Evolutionary conservation across 257 asterid genomes (phyloP), one percentile per base, ranked within the genome.

Genomic region (Ocimum tenuiflorum): DNA sequence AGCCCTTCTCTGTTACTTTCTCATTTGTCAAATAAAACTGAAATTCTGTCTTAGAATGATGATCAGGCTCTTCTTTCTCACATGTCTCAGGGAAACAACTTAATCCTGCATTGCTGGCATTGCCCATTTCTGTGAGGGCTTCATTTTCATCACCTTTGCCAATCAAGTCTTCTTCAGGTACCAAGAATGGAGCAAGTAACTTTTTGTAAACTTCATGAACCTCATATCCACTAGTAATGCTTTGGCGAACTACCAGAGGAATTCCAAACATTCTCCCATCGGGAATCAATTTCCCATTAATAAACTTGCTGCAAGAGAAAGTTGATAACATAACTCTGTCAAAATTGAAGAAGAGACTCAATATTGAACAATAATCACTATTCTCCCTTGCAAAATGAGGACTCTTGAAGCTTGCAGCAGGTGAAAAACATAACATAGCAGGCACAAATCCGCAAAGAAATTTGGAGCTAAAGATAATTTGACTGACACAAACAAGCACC

Each of bases 191-290:
- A 60, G 78, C 70, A 63, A 94, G 78, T 67, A 83, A 67, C 68
- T 80, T 81, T 27, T 60, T 33, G 68, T 89, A 94, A 39, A 78
- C 74, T 69, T 78, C 81, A 43, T 68, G 66, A 67, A 88, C 72
- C 50, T 86, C 91, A 65, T 79, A 81, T 76, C 94, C 97, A 31
- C 73, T 79, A 45, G 78, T 60, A 76, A 87, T 77, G 75, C 69
- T 75, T 70, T 75, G 38, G 52, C 78, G 79, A 33, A 85, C 77
- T 39, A 88, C 81, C 24, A 94, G 73, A 50, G 97, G 99, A 73
- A 89, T 53, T 63, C 99, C 96, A 58, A 88, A 86, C 66, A 88
- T 55, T 80, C 78, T 86, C 95, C 87, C 78, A 53, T 56, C 74
- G 51, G 83, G 69, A 48, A 75, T 69, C 58, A 50, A 73, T 77